Evolutionary conservation across 805 yeast genomes (phyloP), one percentile per base, ranked within the genome.

Genomic region (Saccharomyces eubayanus): DNA sequence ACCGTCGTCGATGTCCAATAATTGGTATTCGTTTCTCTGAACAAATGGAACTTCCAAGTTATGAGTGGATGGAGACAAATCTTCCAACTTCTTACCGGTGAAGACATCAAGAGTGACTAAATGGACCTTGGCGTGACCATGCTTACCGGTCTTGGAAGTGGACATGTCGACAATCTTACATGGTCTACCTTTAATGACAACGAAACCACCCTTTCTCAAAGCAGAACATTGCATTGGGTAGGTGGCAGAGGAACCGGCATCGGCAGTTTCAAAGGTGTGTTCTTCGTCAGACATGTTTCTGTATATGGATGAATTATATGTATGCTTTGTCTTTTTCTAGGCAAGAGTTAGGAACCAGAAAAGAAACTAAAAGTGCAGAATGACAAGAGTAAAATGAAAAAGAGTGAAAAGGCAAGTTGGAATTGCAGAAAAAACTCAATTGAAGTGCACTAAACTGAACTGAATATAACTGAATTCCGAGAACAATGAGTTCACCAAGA

Each of bases 51-150:
- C 98, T 80, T 92, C 97, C 98, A 94, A 91, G 82, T 94, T 94
- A 85, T 94, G 99, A 81, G 99, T 94, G 62, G 99, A 94, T 80
- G 99, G 99, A 67, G 99, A 94, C 77, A 94, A 87, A 81, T 94
- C 99, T 85, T 94, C 99, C 78, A 91, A 85, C 84, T 94, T 94
- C 91, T 94, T 94, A 78, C 89, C 87, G 71, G 99, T 94, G 92
- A 94, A 94, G 77, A 94, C 92, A 77, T 94, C 99, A 70, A 88
- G 85, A 74, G 98, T 98, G 66, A 94, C 98, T 80, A 94, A 84
- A 80, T 94, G 98, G 78, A 94, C 99, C 85, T 94, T 94, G 77
- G 99, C 99, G 94, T 94, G 99, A 82, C 99, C 99, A 87, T 94
- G 99, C 97, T 94, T 94, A 81, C 99, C 99, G 70, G 99, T 94